These are phyloP conservation scores for Verbena officinalis DNA, from an alignment of 257 asterid genomes.

Conservation along the genomic window DNA sequence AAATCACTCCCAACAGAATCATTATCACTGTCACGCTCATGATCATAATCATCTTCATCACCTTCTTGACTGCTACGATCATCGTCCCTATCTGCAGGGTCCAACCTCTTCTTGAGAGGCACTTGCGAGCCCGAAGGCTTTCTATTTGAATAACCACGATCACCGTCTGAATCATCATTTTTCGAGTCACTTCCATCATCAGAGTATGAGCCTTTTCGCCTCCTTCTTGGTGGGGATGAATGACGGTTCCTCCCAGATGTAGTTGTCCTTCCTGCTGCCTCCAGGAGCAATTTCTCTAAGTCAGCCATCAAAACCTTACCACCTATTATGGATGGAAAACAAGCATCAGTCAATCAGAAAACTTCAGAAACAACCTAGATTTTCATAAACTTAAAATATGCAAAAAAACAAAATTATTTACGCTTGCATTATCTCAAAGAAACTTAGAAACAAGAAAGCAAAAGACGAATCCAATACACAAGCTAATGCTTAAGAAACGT, in stretches of 20 bases:
- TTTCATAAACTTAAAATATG: constrained; percentile 6
- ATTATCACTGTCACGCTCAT: constrained; percentile 78
- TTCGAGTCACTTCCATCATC: constrained; percentile 89
- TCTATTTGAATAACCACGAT: constrained; percentile 66
- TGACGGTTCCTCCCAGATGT: constrained; percentile 65
- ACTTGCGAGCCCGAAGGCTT: constrained; percentile 83
- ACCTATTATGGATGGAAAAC: constrained; percentile 15
- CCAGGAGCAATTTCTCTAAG: constrained; percentile 79
- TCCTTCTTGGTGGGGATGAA: constrained; percentile 68
- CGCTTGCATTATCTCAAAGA: neutral
- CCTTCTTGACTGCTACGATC: constrained; percentile 72
- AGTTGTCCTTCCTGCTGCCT: constrained; percentile 90
- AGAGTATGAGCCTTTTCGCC: constrained; percentile 61
- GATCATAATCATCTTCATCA: constrained; percentile 50
- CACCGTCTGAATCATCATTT: constrained; percentile 86
- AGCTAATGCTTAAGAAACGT: no score
- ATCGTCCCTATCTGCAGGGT: constrained; percentile 73
- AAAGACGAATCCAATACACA: no score
- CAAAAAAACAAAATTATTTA: no score
- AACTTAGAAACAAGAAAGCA: no score
- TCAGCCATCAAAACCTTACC: constrained; percentile 63
- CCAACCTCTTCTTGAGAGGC: constrained; percentile 92
- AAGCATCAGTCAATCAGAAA: constrained; percentile 2
- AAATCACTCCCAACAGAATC: constrained; percentile 97
- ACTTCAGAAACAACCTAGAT: constrained; percentile 9